These are phyloP conservation scores for Vanderwaltozyma yarrowii DNA, from an alignment of 805 yeast genomes.

Conservation along the genomic window DNA sequence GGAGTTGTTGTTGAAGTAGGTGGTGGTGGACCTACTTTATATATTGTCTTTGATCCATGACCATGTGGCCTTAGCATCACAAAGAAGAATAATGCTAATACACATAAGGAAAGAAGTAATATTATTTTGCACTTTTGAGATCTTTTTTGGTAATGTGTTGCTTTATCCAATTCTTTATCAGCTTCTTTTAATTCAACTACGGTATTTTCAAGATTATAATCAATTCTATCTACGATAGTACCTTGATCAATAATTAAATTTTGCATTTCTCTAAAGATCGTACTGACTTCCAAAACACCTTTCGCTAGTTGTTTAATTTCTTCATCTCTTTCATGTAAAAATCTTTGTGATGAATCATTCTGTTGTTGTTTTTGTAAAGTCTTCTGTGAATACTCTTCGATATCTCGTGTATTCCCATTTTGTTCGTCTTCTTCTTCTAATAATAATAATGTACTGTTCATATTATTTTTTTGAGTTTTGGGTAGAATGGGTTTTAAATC, in stretches of 20 bases:
- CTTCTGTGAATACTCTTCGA: conserved; percentile 31
- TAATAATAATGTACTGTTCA: conserved; percentile 12
- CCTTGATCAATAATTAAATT: conserved; percentile 92
- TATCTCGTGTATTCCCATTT: conserved; percentile 10
- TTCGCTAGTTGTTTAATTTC: conserved; percentile 88
- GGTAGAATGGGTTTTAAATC: conserved; percentile 44
- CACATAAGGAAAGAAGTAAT: conserved; percentile 58
- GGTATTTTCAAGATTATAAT: conserved; percentile 80
- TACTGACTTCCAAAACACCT: conserved; percentile 87
- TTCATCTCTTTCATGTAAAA: conserved; percentile 55
- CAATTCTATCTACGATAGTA: conserved; percentile 84
- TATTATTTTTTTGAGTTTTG: conserved; percentile 15
- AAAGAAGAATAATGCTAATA: conserved; percentile 58
- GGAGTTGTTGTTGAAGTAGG: no score
- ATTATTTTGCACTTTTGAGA: conserved; percentile 88
- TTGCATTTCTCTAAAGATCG: conserved; percentile 89
- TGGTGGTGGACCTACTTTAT: neutral
- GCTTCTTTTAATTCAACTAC: conserved; percentile 66
- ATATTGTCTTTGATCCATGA: conserved; percentile 9
- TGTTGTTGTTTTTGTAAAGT: conserved; percentile 21
- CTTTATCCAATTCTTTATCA: conserved; percentile 64
- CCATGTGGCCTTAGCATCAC: conserved; percentile 55
- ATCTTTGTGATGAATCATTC: conserved; percentile 13
- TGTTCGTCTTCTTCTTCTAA: conserved; percentile 29
- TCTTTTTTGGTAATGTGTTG: conserved; percentile 73